Conservation (phyloP, 257 asterid genomes). For the Orobanche coerulescens region DNA sequence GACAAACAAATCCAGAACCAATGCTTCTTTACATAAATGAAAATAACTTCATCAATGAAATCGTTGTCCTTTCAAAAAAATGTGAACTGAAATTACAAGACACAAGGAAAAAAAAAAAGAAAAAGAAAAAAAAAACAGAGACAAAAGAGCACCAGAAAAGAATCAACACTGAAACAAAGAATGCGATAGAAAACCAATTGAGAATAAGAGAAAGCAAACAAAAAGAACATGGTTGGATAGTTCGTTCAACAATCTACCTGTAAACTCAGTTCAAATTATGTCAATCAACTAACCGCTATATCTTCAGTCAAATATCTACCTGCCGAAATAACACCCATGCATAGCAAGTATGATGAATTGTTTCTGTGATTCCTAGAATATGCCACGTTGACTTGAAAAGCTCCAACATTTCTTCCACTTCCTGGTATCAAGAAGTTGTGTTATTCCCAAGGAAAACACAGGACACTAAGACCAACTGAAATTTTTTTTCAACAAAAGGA, state of each 20-base stretch:
- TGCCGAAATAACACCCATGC: constrained; percentile 94
- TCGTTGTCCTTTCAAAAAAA: too few relatives aligned
- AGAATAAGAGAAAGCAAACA: neutral
- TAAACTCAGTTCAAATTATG: neutral
- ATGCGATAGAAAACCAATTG: neutral
- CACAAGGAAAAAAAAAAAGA: neutral
- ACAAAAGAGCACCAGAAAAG: neutral
- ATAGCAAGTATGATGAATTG: constrained; percentile 83
- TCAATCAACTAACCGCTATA: constrained; percentile 18
- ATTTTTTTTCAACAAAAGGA: neutral
- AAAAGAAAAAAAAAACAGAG: neutral
- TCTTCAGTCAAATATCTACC: constrained; percentile 61
- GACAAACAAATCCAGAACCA: too few relatives aligned
- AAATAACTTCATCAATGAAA: too few relatives aligned
- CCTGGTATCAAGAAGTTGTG: constrained; percentile 43
- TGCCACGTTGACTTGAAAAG: constrained; percentile 94
- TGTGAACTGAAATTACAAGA: neutral
- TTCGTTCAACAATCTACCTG: too few relatives aligned
- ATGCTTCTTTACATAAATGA: too few relatives aligned
- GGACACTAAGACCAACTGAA: neutral
- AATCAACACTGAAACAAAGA: neutral
- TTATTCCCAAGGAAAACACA: constrained; percentile 16
- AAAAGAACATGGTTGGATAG: too few relatives aligned
- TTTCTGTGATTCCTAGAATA: constrained; percentile 88
- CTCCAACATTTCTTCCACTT: constrained; percentile 98